Percentiles rank a stretch among this genome's conserved stretches.
Evolutionary conservation across 2,329 filamentous ascomycete genomes (phyloP).

Genomic region (Cladophialophora chaetospira): DNA sequence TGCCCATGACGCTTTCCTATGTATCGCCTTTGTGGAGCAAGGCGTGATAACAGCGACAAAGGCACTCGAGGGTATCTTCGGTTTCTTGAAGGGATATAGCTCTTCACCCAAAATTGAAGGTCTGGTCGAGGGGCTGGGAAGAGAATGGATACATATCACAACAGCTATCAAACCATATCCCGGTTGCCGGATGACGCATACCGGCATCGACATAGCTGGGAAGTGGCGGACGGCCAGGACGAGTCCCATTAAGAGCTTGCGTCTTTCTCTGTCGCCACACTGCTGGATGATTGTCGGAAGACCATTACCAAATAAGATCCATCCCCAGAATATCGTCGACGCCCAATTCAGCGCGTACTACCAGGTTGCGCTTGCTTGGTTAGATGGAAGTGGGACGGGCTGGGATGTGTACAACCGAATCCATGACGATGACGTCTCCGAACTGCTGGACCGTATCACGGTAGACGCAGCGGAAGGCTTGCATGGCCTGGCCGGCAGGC

Average conservation of each 20-base stretch:
- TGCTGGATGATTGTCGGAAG: constrained; percentile 36
- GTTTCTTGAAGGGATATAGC: constrained; percentile 17
- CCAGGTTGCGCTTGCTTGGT: constrained; percentile 35
- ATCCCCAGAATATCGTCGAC: constrained; percentile 39
- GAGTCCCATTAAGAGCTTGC: not conserved
- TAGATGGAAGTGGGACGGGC: constrained; percentile 13
- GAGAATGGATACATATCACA: constrained; percentile 17
- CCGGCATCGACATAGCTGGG: constrained; percentile 19
- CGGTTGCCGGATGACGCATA: constrained; percentile 27
- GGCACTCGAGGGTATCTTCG: constrained; percentile 21
- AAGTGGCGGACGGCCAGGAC: constrained; percentile 5
- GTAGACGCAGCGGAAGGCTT: constrained; percentile 11
- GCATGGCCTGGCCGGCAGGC: not conserved
- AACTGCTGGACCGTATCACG: constrained; percentile 1
- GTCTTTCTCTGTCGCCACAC: not conserved
- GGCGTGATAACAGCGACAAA: constrained; percentile 32
- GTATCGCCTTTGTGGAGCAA: constrained; percentile 37
- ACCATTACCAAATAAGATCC: constrained; percentile 39
- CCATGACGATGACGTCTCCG: constrained; percentile 1
- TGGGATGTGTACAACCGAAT: constrained; percentile 9
- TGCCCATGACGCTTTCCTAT: constrained; percentile 41
- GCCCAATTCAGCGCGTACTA: constrained; percentile 41
- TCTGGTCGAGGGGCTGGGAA: constrained; percentile 15
- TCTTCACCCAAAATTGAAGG: not conserved
- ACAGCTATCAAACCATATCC: constrained; percentile 26